These are phyloP conservation scores for Leccinum angustisporum DNA, from an alignment of 1,284 basidiomycete genomes.

Conservation along the genomic window DNA sequence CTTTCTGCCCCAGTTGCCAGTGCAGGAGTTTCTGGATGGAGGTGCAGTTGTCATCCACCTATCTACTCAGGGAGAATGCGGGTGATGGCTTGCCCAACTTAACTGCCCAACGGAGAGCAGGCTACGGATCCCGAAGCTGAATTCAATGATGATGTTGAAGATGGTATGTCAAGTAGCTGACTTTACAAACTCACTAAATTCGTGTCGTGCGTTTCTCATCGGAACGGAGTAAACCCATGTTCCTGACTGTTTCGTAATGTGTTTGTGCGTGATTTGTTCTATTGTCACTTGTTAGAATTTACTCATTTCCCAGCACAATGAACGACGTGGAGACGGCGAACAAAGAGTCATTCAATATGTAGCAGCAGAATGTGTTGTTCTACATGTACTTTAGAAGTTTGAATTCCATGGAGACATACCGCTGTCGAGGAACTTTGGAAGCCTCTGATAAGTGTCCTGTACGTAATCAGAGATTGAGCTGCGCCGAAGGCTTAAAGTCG, in stretches of 20 bases:
- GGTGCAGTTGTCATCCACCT: too few species aligned
- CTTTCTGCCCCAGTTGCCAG: too few species aligned
- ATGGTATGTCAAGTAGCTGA: too few species aligned
- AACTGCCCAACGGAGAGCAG: too few species aligned
- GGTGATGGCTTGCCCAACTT: too few species aligned
- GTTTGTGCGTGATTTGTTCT: neutral
- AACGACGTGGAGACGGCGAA: neutral
- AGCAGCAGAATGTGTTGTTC: neutral
- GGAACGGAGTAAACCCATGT: too few species aligned
- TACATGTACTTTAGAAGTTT: neutral
- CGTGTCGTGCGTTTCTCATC: too few species aligned
- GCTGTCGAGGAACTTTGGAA: neutral
- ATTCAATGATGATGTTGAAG: too few species aligned
- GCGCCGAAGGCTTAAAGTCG: neutral
- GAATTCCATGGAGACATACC: neutral
- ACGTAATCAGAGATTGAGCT: neutral
- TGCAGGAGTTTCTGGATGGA: too few species aligned
- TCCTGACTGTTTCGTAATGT: neutral
- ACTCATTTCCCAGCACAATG: neutral
- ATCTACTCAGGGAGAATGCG: too few species aligned
- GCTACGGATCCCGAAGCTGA: too few species aligned
- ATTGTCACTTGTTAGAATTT: neutral
- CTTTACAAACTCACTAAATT: too few species aligned
- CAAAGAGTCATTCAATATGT: neutral
- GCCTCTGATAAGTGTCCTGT: neutral